Evolutionary conservation across 306 rosid species (phyloP).

Genomic region (Quercus dentata): DNA sequence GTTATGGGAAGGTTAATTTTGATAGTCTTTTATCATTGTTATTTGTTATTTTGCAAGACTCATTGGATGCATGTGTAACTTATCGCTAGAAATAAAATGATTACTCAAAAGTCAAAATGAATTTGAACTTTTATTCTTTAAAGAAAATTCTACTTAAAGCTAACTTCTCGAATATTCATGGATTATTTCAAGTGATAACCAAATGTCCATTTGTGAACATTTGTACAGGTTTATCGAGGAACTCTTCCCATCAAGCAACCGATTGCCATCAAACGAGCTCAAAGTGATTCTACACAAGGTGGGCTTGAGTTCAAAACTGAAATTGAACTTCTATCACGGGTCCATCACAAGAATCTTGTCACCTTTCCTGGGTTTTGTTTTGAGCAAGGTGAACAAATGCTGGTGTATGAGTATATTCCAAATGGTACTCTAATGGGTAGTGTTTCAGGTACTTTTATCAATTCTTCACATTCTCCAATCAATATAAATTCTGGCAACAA

Average conservation of each 20-base stretch:
- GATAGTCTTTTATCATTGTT: not conserved
- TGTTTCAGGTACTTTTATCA: constrained; percentile 34
- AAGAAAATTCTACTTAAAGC: not conserved
- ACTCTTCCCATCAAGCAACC: constrained; percentile 31
- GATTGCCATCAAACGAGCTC: constrained; percentile 51
- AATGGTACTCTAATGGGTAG: constrained; percentile 46
- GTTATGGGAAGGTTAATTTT: constrained; percentile 66
- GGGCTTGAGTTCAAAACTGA: constrained; percentile 45
- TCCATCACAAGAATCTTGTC: constrained; percentile 55
- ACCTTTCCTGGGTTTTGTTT: constrained; percentile 49
- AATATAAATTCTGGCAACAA: not conserved
- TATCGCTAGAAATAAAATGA: too few relatives aligned
- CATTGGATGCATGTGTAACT: too few relatives aligned
- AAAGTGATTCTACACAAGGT: constrained; percentile 37
- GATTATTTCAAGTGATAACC: not conserved
- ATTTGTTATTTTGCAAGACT: not conserved
- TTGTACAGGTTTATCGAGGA: constrained; percentile 41
- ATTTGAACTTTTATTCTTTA: not conserved
- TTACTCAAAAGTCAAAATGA: not conserved
- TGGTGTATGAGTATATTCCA: constrained; percentile 41
- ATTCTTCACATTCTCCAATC: not conserved
- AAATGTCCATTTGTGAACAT: not conserved
- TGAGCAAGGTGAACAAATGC: constrained; percentile 55
- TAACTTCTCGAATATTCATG: not conserved
- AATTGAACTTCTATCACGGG: constrained; percentile 58